Evolutionary conservation across 768 basidiomycete genomes (phyloP).

Genomic region (Mycena venus): DNA sequence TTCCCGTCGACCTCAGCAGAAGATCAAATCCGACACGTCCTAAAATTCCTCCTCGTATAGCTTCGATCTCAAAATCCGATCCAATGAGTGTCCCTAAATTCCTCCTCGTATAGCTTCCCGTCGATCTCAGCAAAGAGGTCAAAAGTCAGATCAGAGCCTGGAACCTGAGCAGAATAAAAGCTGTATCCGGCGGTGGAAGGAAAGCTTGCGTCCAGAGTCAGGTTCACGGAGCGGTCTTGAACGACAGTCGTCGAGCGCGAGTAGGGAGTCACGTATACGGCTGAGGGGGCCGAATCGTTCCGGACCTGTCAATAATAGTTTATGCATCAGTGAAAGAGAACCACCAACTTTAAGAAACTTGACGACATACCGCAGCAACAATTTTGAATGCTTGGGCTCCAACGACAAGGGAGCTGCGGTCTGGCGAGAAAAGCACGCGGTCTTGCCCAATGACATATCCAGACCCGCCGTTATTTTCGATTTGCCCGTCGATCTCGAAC

Average conservation of each 20-base stretch:
- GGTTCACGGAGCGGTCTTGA: neutral
- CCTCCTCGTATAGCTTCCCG: neutral
- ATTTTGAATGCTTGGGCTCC: neutral
- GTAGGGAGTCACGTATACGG: neutral
- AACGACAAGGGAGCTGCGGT: neutral
- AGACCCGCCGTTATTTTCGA: neutral
- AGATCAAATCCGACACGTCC: neutral
- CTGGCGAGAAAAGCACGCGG: neutral
- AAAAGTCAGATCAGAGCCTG: neutral
- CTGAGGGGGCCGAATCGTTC: neutral
- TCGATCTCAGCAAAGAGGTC: neutral
- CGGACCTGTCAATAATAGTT: neutral
- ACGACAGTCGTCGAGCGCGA: neutral
- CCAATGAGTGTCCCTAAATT: neutral
- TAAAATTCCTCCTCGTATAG: neutral
- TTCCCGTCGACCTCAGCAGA: neutral
- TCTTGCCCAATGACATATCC: neutral
- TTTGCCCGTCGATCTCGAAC: neutral
- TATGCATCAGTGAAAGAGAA: neutral
- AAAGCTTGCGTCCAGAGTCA: neutral
- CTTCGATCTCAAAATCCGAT: neutral
- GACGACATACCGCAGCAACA: neutral
- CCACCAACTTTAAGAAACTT: neutral
- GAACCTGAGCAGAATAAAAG: neutral
- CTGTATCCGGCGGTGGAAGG: neutral